Evolutionary conservation across 495 filamentous ascomycete genomes (phyloP), one percentile per base, ranked within the genome.

Genomic region (Annulohypoxylon bovei): DNA sequence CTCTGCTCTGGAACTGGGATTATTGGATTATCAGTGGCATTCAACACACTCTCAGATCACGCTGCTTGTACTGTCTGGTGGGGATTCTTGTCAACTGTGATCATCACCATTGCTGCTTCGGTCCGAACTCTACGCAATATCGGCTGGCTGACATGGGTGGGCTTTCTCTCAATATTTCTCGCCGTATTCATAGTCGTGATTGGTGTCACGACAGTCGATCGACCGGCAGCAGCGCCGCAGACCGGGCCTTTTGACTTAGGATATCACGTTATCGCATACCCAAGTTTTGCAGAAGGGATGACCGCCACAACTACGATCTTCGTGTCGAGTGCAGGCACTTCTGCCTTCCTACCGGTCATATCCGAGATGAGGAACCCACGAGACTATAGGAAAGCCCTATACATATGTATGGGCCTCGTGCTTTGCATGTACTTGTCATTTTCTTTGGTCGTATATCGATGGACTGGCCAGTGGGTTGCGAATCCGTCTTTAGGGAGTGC

Each of bases 161-260:
- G 81, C 1, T 84, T 86, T 60, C 53, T 76, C 6, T 82, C 74
- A 28, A 78, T 85, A 11, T 82, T 83, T 58, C 62, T 79, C 14
- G 83, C 82, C 1, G 80, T 86, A 1, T 80, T 85, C 28, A 84
- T 87, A 32, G 78, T 86, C 55, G 84, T 85, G 4, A 72, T 85
- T 42, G 82, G 80, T 6, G 82, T 84, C 7, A 84, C 81, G 0
- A 76, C 71, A 7, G 74, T 72, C 28, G 77, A 80, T 58, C 75
- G 82, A 4, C 82, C 82, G 2, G 74, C 74, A 4, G 62, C 72
- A n/a, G 74, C 74, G n/a, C 74, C 74, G 0, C 68, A 75, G 20
- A 55, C 59, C 22, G 74, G 71, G 0, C 53, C 62, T 23, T 76
- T 65, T 47, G 74, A 75, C 4, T 55, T 75, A 3, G 74, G 72